phyloP scores from a whole-genome alignment of 2,329 filamentous ascomycete species.

The Arthrocladium fulminans region DNA sequence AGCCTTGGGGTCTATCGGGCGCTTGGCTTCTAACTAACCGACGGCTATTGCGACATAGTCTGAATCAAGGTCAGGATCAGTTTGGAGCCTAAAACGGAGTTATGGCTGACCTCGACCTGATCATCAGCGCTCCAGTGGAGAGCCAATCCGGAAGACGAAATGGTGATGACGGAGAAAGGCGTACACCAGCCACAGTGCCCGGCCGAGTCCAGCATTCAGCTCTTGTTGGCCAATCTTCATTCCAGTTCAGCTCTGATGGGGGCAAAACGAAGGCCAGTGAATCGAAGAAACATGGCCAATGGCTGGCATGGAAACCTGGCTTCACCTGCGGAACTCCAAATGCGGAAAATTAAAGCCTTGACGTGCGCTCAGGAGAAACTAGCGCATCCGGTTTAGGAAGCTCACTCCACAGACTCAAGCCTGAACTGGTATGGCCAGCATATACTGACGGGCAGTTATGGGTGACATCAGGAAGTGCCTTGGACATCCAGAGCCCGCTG shows the following conservation, averaged over 20 bases:
- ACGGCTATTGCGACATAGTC: slow-evolving; percentile 11
- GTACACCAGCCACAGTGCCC: slow-evolving; percentile 5
- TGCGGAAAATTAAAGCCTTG: slow-evolving; percentile 9
- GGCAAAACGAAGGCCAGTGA: not conserved
- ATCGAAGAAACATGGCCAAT: slow-evolving; percentile 9
- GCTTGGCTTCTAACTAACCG: slow-evolving; percentile 14
- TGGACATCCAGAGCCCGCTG: not conserved
- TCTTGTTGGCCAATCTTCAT: slow-evolving; percentile 6
- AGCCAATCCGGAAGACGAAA: not conserved
- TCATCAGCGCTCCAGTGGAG: too few relatives aligned
- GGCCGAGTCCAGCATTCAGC: not conserved
- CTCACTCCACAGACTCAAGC: not conserved
- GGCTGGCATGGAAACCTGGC: slow-evolving; percentile 7
- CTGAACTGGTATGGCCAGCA: not conserved
- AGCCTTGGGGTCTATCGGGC: slow-evolving; percentile 19
- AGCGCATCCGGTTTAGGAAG: not conserved
- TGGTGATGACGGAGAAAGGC: not conserved
- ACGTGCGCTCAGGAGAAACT: not conserved
- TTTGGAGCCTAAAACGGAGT: slow-evolving; percentile 2
- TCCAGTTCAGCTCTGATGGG: not conserved
- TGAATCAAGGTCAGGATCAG: slow-evolving; percentile 3
- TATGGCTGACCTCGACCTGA: not conserved
- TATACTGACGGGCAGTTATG: not conserved
- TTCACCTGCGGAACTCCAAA: slow-evolving; percentile 15
- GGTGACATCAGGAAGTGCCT: not conserved